phyloP scores from a whole-genome alignment of 331 rosid genomes.

The Dryas integrifolia region DNA sequence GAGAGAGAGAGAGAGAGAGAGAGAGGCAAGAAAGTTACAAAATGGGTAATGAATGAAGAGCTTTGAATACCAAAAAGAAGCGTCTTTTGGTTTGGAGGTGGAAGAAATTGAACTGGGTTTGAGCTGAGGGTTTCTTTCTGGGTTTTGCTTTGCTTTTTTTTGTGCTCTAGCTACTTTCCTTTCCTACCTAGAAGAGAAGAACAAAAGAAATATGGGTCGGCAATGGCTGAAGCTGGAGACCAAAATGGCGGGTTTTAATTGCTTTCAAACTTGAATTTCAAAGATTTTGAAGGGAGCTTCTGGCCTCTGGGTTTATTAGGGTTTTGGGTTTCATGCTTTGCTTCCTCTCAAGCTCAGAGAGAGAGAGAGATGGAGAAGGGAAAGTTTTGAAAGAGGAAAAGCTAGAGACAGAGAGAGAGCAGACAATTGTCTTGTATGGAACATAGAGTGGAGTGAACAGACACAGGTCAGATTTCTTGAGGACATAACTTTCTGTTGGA shows the following conservation, averaged over 20 bases:
- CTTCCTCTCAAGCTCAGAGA: background rate
- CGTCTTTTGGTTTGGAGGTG: background rate
- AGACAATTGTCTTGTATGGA: conserved; percentile 27
- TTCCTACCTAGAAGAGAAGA: conserved; percentile 10
- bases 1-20: no score
- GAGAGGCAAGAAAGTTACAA: no score
- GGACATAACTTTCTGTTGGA: conserved; percentile 25
- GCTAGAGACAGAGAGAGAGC: background rate
- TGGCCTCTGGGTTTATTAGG: conserved; percentile 30
- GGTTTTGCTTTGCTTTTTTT: background rate
- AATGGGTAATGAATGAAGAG: background rate
- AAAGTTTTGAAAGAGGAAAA: conserved; percentile 22
- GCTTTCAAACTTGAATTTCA: background rate
- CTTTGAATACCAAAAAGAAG: background rate
- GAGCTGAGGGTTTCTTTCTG: conserved; percentile 1
- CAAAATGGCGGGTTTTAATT: background rate
- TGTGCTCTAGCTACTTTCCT: background rate
- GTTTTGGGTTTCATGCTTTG: conserved; percentile 17
- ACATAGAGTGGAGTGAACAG: conserved; percentile 23
- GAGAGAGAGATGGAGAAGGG: conserved; percentile 15
- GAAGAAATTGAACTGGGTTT: conserved; percentile 3
- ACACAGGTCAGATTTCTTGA: conserved; percentile 40
- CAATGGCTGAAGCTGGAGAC: conserved; percentile 1
- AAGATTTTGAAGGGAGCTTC: background rate
- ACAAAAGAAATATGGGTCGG: background rate